Base-by-base conservation (phyloP, 129 eudicot genomes). In the Erigeron canadensis region DNA sequence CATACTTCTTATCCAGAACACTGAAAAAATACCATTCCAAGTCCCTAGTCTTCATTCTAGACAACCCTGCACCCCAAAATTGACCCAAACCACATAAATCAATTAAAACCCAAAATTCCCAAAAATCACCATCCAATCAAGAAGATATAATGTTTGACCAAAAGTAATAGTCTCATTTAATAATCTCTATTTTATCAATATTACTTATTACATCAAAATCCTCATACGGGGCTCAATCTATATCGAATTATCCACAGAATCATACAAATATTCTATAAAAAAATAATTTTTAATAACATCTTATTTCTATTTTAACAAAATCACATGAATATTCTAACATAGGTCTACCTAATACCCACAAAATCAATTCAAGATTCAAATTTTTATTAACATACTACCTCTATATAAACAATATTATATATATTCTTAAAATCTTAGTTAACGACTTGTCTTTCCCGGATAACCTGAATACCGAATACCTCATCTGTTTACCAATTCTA, bases 11-110 rank as follows among this genome's bases (percentile, higher is more conserved):
- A 76, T 92, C 96, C 67, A 92, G 79, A 21, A 75, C 85, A 48
- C 96, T 89, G 73, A 92, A 92, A 54, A 92, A 92, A 77, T 92
- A 92, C 98, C 98, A 92, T 80, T 92, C 98, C 70, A 84, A 69
- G 77, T 92, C 98, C 58, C 98, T 77, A 6, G 82, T 77, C 86
- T 92, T 89, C 65, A 92, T 78, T 76, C 83, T 83, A 8, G 98
- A 86, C 67, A 72, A 75, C 78, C 83, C 98, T 89, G 76, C 68
- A 77, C 41, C 59, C 60, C 81, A 54, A 67, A 65, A 72, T 72
- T 44, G 11, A 55, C 67, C 50, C 82, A 73, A 28, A 82, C 47
- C n/a, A 75, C 18, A 40, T 28, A 10, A 70, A 51, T 34, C 59
- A 51, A 50, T 38, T 50, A 53, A 1, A 28, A 28, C 0, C 34